These are phyloP conservation scores for Clavispora fructus DNA, from an alignment of 805 yeast species.

Conservation along the genomic window DNA sequence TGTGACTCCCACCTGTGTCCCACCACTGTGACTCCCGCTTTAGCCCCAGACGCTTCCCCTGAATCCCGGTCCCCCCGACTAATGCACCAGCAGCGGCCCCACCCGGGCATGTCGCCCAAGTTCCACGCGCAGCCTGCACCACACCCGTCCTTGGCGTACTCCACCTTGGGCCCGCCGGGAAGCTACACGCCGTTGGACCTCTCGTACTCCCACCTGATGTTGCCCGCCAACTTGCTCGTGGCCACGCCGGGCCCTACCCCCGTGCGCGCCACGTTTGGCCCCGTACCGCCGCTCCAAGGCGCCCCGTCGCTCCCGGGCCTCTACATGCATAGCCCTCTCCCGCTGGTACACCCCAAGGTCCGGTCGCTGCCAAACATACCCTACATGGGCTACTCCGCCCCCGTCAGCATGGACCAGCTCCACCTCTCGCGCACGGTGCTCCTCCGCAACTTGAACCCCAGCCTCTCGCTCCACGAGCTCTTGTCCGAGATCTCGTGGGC, in stretches of 20 bases:
- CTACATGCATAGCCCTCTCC: background rate
- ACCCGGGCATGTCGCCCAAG: background rate
- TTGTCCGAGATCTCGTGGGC: constrained; percentile 49
- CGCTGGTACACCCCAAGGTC: background rate
- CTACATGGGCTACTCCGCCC: constrained; percentile 10
- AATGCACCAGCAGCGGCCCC: background rate
- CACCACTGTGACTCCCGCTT: no score
- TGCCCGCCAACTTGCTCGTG: constrained; percentile 57
- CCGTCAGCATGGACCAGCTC: constrained; percentile 26
- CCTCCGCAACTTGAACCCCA: constrained; percentile 22
- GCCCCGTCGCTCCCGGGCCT: background rate
- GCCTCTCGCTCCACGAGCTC: constrained; percentile 25
- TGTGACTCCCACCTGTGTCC: no score
- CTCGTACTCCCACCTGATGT: constrained; percentile 53
- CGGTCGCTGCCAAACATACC: constrained; percentile 9
- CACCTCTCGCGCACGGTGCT: constrained; percentile 35
- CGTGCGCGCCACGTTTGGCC: constrained; percentile 1
- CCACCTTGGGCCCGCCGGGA: background rate
- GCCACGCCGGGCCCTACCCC: constrained; percentile 9
- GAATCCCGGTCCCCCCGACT: no score
- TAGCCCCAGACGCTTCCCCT: no score
- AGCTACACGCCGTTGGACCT: constrained; percentile 46
- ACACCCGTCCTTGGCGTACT: background rate
- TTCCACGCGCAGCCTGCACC: background rate
- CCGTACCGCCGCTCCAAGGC: background rate